Evolutionary conservation across 2,329 filamentous ascomycete genomes (phyloP).

Genomic region (Aspergillus uvarum): DNA sequence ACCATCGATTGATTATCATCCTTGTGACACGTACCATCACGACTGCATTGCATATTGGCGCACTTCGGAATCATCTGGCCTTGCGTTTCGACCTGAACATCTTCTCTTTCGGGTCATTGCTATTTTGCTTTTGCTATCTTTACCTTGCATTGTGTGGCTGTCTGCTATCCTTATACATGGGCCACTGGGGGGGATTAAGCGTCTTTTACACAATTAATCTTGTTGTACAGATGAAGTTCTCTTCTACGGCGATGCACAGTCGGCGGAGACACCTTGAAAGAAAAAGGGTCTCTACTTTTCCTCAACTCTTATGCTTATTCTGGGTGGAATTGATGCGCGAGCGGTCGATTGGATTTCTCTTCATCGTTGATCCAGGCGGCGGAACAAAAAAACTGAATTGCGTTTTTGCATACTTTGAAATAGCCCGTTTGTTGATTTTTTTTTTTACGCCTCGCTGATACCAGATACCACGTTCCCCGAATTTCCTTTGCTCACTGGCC

Average conservation of each 20-base stretch:
- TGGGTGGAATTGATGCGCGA: not conserved
- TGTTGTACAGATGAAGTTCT: constrained; percentile 8
- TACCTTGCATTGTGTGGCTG: constrained; percentile 33
- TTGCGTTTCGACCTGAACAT: constrained; percentile 24
- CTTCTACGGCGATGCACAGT: constrained; percentile 6
- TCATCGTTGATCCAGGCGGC: not conserved
- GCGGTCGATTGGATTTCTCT: not conserved
- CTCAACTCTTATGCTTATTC: not conserved
- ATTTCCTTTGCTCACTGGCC: not conserved
- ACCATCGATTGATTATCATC: constrained; percentile 24
- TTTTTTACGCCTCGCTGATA: not conserved
- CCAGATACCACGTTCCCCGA: constrained; percentile 5
- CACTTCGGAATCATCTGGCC: constrained; percentile 31
- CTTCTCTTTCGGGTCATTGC: constrained; percentile 20
- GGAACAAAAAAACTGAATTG: constrained; percentile 6
- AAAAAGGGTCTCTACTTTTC: not conserved
- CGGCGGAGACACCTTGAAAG: not conserved
- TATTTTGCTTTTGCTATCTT: constrained; percentile 25
- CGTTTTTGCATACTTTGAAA: constrained; percentile 1
- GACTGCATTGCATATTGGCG: constrained; percentile 44
- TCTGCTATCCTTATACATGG: constrained; percentile 27
- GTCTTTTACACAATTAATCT: constrained; percentile 8
- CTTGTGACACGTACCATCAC: constrained; percentile 38
- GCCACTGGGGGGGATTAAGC: not conserved
- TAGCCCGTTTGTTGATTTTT: constrained; percentile 3